These are phyloP conservation scores for Fennellomyces sp. DNA, from an alignment of 371 early-diverging fungal species.

Conservation along the genomic window DNA sequence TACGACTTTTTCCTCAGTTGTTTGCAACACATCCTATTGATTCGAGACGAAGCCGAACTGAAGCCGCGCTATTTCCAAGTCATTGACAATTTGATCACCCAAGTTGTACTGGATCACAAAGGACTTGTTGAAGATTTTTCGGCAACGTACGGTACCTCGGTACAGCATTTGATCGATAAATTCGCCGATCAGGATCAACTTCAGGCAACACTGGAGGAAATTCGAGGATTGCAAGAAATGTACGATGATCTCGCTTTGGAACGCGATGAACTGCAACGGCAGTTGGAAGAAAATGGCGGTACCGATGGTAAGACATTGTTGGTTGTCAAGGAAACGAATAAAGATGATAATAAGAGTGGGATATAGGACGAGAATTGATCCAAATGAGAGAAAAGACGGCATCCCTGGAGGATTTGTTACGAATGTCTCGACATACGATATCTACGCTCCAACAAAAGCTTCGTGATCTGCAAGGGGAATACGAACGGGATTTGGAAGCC, in stretches of 20 bases:
- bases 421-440: constrained; percentile 82
- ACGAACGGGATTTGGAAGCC: constrained; percentile 64
- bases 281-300: constrained; percentile 40
- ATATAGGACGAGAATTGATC: constrained; percentile 9
- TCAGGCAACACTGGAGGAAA: constrained; percentile 67
- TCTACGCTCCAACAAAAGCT: constrained; percentile 76
- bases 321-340: background rate
- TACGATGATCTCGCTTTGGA: constrained; percentile 45
- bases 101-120: constrained; percentile 82
- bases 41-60: constrained; percentile 64
- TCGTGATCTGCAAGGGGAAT: constrained; percentile 66
- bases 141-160: constrained; percentile 64
- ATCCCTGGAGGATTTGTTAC: constrained; percentile 78
- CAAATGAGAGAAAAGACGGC: constrained; percentile 73
- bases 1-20: constrained; percentile 81
- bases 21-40: constrained; percentile 75
- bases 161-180: constrained; percentile 76
- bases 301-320: background rate
- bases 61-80: constrained; percentile 79
- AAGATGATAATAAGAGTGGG: background rate
- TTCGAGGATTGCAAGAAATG: constrained; percentile 57
- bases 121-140: constrained; percentile 73
- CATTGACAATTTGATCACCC: constrained; percentile 78
- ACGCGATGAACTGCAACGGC: constrained; percentile 53
- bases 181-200: constrained; percentile 85